A percentile compares a stretch with the other conserved stretches of the same genome.
These are phyloP conservation scores for Eimeria sp. DNA, from an alignment of 169 alveolate species.

Conservation along the genomic window DNA sequence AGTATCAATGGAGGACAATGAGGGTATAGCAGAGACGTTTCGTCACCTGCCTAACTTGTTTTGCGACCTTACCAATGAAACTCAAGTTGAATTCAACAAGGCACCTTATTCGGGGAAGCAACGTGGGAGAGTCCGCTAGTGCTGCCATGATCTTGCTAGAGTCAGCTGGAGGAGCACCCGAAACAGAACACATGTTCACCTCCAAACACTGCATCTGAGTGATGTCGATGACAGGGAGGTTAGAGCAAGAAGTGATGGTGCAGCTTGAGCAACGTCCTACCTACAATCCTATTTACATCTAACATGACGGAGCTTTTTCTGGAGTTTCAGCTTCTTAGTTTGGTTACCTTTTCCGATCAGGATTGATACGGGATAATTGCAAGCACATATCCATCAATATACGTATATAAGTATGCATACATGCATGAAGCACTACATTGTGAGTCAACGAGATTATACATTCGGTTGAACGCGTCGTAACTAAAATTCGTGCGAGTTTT, in stretches of 20 bases:
- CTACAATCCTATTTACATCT: not conserved
- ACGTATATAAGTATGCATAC: too few species aligned
- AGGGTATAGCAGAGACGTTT: not conserved
- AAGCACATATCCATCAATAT: not conserved
- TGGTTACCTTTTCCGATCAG: not conserved
- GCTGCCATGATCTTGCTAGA: conserved; percentile 49
- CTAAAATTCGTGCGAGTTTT: not conserved
- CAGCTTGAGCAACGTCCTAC: not conserved
- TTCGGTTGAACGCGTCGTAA: not conserved
- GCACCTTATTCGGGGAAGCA: conserved; percentile 75
- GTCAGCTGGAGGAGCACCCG: conserved; percentile 9
- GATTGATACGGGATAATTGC: not conserved
- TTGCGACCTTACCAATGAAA: conserved; percentile 65
- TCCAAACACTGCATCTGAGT: not conserved
- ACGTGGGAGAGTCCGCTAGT: conserved; percentile 55
- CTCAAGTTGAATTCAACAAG: conserved; percentile 80
- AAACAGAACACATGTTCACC: not conserved
- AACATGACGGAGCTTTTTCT: not conserved
- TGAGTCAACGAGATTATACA: not conserved
- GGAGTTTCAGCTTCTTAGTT: not conserved
- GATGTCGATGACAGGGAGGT: not conserved
- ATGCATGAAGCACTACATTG: not conserved
- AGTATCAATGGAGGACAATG: not conserved
- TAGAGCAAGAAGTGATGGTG: not conserved
- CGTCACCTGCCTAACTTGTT: not conserved